These are phyloP conservation scores for Cornus florida DNA, from an alignment of 148 eudicot species.

Conservation along the genomic window DNA sequence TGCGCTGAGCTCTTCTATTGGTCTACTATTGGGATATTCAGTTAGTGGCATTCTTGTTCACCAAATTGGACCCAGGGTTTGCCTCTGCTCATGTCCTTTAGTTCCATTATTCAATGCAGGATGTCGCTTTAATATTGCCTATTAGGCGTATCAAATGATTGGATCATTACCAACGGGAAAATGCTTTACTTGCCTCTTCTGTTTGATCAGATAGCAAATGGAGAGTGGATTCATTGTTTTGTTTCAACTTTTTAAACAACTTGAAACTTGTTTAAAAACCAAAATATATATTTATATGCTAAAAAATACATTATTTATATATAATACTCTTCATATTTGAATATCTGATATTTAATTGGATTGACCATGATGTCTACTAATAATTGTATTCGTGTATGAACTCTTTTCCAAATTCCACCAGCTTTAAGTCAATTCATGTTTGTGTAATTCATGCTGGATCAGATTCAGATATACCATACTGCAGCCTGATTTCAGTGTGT, in stretches of 20 bases:
- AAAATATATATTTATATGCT: no score
- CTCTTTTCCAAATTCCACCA: not conserved
- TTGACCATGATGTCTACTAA: not conserved
- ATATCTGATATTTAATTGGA: not conserved
- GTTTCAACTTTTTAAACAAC: no score
- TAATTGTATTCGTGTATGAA: not conserved
- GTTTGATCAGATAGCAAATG: not conserved
- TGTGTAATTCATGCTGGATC: not conserved
- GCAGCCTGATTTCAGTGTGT: not conserved
- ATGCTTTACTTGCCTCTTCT: not conserved
- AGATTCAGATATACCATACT: not conserved
- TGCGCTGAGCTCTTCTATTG: slow-evolving; percentile 31
- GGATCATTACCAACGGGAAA: not conserved
- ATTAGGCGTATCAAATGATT: not conserved
- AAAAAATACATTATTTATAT: no score
- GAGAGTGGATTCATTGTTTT: not conserved
- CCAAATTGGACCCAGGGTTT: slow-evolving; percentile 28
- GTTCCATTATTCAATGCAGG: not conserved
- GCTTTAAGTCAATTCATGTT: not conserved
- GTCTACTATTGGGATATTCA: slow-evolving; percentile 22
- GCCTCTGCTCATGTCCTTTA: not conserved
- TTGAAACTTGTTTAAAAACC: no score
- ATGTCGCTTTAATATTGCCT: not conserved
- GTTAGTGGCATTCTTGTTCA: slow-evolving; percentile 1
- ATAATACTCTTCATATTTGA: no score